These are phyloP conservation scores for Cercospora sp. DNA, from an alignment of 2,329 filamentous ascomycete genomes.

Conservation along the genomic window DNA sequence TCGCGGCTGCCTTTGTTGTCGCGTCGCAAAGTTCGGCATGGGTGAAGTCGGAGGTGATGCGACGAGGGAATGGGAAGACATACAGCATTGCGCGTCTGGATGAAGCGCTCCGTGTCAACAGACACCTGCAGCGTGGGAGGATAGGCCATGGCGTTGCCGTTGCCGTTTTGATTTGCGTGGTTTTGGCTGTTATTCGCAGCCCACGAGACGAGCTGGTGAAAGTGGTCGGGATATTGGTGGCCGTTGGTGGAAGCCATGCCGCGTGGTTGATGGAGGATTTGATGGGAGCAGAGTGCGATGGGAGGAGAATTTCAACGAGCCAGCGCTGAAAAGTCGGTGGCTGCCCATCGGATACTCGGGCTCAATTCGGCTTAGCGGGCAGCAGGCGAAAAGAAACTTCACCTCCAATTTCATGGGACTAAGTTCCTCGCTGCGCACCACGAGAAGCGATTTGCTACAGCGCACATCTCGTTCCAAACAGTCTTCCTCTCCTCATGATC, in stretches of 20 bases:
- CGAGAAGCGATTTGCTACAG: neutral
- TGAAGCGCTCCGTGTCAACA: constrained; percentile 26
- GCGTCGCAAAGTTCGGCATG: neutral
- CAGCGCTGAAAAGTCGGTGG: neutral
- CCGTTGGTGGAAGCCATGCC: neutral
- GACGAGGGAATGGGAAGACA: constrained; percentile 4
- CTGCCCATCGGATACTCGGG: neutral
- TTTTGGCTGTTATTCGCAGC: neutral
- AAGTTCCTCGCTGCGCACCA: neutral
- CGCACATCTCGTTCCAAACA: no score
- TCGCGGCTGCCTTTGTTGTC: neutral
- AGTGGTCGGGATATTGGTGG: constrained; percentile 4
- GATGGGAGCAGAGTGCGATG: neutral
- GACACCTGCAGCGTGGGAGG: constrained; percentile 3
- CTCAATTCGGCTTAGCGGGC: neutral
- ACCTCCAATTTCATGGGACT: neutral
- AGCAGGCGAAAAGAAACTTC: neutral
- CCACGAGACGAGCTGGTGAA: constrained; percentile 9
- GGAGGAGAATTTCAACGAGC: neutral
- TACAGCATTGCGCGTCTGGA: constrained; percentile 29
- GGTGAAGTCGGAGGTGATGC: neutral
- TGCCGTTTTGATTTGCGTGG: neutral
- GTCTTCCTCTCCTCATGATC: no score
- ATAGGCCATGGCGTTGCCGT: constrained; percentile 6
- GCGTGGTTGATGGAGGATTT: neutral